Evolutionary conservation across 352 stramenopile genomes (phyloP).

Genomic region (Globisporangium orthogonon): DNA sequence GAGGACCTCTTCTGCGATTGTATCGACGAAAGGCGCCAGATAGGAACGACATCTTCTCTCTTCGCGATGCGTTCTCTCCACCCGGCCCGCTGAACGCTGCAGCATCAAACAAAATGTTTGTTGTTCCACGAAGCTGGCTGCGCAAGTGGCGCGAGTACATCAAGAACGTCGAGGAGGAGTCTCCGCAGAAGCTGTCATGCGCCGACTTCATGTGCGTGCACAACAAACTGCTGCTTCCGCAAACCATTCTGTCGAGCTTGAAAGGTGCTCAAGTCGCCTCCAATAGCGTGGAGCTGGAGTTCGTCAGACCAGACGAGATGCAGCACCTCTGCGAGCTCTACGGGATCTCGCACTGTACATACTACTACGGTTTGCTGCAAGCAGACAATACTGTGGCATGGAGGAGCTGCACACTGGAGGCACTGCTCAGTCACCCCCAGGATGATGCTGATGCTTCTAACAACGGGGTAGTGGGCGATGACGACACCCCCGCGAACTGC

Average conservation of each 20-base stretch:
- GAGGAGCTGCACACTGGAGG: conserved; percentile 37
- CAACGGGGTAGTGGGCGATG: conserved; percentile 6
- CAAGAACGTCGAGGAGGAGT: conserved; percentile 45
- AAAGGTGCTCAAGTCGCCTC: conserved; percentile 33
- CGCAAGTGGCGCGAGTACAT: conserved; percentile 65
- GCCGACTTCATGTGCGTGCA: conserved; percentile 44
- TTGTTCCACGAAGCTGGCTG: conserved; percentile 57
- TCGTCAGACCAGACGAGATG: conserved; percentile 58
- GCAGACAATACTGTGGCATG: conserved; percentile 25
- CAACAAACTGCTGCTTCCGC: conserved; percentile 45
- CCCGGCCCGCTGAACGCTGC: conserved; percentile 18
- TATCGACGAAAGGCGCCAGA: conserved; percentile 34
- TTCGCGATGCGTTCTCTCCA: conserved; percentile 42
- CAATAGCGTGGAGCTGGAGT: conserved; percentile 46
- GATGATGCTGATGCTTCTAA: neutral
- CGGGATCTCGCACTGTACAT: conserved; percentile 30
- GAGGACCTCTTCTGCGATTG: conserved; percentile 36
- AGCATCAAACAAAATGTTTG: conserved; percentile 36
- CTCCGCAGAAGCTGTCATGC: conserved; percentile 24
- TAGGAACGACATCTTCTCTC: conserved; percentile 25
- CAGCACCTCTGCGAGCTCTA: conserved; percentile 49
- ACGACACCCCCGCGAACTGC: conserved; percentile 25
- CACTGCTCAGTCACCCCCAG: conserved; percentile 14
- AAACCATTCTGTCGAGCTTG: conserved; percentile 30
- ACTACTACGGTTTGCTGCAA: conserved; percentile 46